Conservation (phyloP, 768 basidiomycete genomes). For the Pulveroboletus sp. region DNA sequence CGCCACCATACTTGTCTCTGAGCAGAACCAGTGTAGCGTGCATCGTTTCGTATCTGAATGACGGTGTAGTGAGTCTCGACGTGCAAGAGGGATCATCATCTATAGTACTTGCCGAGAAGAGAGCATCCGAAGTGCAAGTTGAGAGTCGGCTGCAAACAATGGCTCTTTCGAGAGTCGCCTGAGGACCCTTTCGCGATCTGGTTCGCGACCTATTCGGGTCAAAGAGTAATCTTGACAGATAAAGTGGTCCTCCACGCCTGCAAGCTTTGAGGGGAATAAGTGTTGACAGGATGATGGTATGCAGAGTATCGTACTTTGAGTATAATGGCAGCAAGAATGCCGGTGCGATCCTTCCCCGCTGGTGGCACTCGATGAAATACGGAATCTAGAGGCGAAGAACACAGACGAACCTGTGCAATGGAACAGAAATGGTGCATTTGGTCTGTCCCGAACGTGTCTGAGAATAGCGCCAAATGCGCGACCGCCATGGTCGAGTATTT, state of each 20-base stretch:
- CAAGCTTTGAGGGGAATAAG: slow-evolving; percentile 47
- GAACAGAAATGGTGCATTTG: slow-evolving; percentile 63
- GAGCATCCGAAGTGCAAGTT: slow-evolving; percentile 82
- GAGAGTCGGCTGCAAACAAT: slow-evolving; percentile 66
- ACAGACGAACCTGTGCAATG: slow-evolving; percentile 64
- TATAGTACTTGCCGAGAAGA: slow-evolving; percentile 57
- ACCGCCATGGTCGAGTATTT: slow-evolving; percentile 75
- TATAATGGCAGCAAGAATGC: slow-evolving; percentile 68
- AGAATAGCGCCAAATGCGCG: slow-evolving; percentile 68
- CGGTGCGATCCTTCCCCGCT: slow-evolving; percentile 85
- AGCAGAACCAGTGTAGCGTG: slow-evolving; percentile 62
- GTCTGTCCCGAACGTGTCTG: slow-evolving; percentile 69
- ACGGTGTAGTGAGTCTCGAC: background rate
- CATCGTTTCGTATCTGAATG: slow-evolving; percentile 72
- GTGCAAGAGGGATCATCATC: background rate
- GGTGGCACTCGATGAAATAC: background rate
- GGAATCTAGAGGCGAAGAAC: no score
- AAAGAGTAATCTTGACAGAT: slow-evolving; percentile 77
- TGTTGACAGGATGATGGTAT: background rate
- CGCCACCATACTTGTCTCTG: slow-evolving; percentile 64
- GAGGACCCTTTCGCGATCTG: slow-evolving; percentile 69
- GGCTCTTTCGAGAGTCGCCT: slow-evolving; percentile 67
- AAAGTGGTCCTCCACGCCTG: slow-evolving; percentile 60
- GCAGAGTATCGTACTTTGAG: slow-evolving; percentile 48
- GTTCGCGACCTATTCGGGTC: slow-evolving; percentile 77